Base-by-base conservation (phyloP, 2,329 filamentous ascomycete species). In the Diaporthe aspalathi region DNA sequence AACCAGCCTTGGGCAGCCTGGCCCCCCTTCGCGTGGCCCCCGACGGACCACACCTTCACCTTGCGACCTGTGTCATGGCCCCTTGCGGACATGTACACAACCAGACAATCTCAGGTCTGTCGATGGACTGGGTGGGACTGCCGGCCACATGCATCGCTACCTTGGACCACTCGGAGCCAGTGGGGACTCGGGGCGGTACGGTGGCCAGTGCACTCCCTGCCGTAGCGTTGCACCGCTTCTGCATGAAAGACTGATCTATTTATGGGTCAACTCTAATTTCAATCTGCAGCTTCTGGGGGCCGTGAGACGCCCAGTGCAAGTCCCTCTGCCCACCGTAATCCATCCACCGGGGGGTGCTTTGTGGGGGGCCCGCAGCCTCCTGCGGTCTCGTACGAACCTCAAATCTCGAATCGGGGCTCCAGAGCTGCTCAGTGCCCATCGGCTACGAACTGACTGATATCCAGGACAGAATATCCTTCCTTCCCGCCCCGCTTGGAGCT, bases 221-320 rank as follows among this genome's bases (percentile, higher is more conserved):
- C 54, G 60, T 65, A 68, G 54, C 24, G 70, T 68, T 68, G 52
- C 65, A 71, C 38, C 54, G 65, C 70, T 62, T 56, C 70, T 67
- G 70, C 70, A 71, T 71, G 56, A 71, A 52, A 54, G 52, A 50
- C n/a, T 57, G 56, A 43, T 43, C 70, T 71, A 71, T 71, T 71
- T 71, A 68, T 71, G 70, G 70, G 70, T 63, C 65, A 68, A 68
- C 70, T 63, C 54, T 71, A 71, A 71, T 71, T 63, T 71, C 70
- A 49, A 53, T 68, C 70, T 71, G 70, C 65, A 68, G 63, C 65
- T 50, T 43, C 65, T 68, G 54, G 70, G 70, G 69, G 47, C 45
- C 47, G 27, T n/a, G 24, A 52, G 54, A 52, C 35, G 70, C 32
- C 70, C 52, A 54, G 60, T 63, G 60, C 60, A 45, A 65, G 45